A percentile compares a stretch with the other conserved stretches of the same genome.
These are phyloP conservation scores for Diaporthe citri DNA, from an alignment of 2,329 filamentous ascomycete genomes.

Conservation along the genomic window DNA sequence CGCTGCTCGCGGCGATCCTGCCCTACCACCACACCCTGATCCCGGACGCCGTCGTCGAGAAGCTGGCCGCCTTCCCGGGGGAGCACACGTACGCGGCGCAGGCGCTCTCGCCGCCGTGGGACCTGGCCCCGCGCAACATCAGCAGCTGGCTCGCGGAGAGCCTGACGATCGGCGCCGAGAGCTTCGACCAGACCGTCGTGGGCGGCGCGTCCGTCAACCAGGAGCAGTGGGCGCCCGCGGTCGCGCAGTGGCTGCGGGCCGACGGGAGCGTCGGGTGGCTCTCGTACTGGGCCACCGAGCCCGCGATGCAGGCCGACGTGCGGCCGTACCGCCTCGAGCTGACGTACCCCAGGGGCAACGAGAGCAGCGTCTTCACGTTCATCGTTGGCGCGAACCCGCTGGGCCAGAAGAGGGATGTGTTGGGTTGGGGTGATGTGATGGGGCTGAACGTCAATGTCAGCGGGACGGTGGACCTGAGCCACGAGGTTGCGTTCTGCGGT, in stretches of 20 bases:
- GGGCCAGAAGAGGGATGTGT: constrained; percentile 55
- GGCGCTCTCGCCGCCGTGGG: constrained; percentile 70
- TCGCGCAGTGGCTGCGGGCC: constrained; percentile 66
- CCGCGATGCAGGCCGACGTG: constrained; percentile 56
- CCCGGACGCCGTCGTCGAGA: constrained; percentile 53
- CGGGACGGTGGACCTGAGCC: constrained; percentile 57
- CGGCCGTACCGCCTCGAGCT: constrained; percentile 59
- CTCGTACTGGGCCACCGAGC: constrained; percentile 52
- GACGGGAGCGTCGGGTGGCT: constrained; percentile 39
- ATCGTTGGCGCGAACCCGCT: constrained; percentile 60
- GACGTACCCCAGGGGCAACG: constrained; percentile 66
- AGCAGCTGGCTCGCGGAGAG: constrained; percentile 68
- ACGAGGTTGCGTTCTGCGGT: constrained; percentile 58
- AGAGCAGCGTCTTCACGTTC: constrained; percentile 63
- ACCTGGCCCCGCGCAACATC: constrained; percentile 68
- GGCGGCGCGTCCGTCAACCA: constrained; percentile 67
- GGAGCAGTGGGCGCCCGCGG: constrained; percentile 68
- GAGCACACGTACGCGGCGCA: constrained; percentile 66
- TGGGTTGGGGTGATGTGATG: constrained; percentile 60
- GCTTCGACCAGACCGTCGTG: constrained; percentile 66
- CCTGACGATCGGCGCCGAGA: constrained; percentile 71
- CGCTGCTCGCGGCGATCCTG: constrained; percentile 67
- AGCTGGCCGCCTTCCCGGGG: constrained; percentile 61
- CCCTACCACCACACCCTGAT: constrained; percentile 62
- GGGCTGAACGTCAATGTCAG: constrained; percentile 60